phyloP scores from a whole-genome alignment of 139 green algal species.

The Ettlia oleoabundans region DNA sequence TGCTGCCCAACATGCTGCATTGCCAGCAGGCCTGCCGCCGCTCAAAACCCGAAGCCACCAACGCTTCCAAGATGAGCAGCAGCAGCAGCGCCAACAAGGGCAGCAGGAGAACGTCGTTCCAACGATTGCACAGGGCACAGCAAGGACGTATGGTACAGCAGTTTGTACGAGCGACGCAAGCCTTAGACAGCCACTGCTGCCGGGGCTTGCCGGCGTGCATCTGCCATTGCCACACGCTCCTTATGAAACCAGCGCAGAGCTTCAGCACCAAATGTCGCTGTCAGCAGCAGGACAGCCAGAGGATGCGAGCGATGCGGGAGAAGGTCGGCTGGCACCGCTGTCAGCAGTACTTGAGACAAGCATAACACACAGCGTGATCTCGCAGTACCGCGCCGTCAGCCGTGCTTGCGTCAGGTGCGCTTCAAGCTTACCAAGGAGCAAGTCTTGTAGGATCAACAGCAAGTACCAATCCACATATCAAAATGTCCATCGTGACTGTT shows the following conservation, averaged over 20 bases:
- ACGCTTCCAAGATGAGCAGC: background rate
- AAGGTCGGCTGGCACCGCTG: background rate
- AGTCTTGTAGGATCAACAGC: too few species aligned
- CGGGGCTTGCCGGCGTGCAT: background rate
- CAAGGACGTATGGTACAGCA: background rate
- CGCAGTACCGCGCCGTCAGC: conserved; percentile 34
- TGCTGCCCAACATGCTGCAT: background rate
- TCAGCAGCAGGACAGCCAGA: too few species aligned
- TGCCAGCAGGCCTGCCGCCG: background rate
- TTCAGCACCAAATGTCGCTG: background rate
- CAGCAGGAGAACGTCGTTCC: background rate
- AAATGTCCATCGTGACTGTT: too few species aligned
- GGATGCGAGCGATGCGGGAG: background rate
- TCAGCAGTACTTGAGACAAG: conserved; percentile 19
- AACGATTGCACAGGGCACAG: background rate
- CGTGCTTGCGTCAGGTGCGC: conserved; percentile 32
- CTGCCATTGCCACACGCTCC: background rate
- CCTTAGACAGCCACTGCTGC: background rate
- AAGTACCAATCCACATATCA: too few species aligned
- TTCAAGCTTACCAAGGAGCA: too few species aligned
- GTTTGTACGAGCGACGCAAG: background rate
- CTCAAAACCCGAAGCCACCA: background rate
- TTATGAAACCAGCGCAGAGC: background rate
- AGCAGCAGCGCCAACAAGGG: background rate
- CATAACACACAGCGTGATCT: conserved; percentile 24